phyloP scores from a whole-genome alignment of 495 filamentous ascomycete species.

The Pyronema omphalodes region DNA sequence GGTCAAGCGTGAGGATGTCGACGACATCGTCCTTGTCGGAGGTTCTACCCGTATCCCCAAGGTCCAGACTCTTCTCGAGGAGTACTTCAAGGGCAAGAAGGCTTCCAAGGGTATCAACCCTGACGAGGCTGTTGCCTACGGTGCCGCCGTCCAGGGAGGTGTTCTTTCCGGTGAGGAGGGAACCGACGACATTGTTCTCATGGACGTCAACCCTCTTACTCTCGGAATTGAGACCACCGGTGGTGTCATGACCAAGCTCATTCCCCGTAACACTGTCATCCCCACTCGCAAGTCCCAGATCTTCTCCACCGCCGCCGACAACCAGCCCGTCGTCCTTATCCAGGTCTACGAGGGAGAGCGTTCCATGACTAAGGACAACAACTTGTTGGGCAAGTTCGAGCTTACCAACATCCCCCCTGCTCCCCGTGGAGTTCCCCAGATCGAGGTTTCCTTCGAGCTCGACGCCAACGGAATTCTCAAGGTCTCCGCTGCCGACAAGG shows the following conservation, averaged over 20 bases:
- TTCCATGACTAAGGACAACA: slow-evolving; percentile 92
- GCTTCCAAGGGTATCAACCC: slow-evolving; percentile 98
- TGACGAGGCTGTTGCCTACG: slow-evolving; percentile 94
- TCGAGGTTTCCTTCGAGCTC: slow-evolving; percentile 93
- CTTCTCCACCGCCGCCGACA: slow-evolving; percentile 94
- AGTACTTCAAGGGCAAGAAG: slow-evolving; percentile 87
- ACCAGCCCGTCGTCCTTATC: slow-evolving; percentile 93
- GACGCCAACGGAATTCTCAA: slow-evolving; percentile 97
- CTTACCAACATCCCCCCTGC: slow-evolving; percentile 87
- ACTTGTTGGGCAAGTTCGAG: slow-evolving; percentile 93
- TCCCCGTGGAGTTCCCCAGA: slow-evolving; percentile 89
- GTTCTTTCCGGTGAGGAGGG: slow-evolving; percentile 75
- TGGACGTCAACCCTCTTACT: slow-evolving; percentile 96
- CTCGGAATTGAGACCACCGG: slow-evolving; percentile 97
- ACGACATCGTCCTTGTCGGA: slow-evolving; percentile 83
- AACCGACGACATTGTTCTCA: slow-evolving; percentile 63
- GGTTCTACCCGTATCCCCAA: slow-evolving; percentile 95
- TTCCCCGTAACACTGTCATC: slow-evolving; percentile 86
- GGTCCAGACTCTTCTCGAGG: slow-evolving; percentile 84
- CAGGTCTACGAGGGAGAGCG: slow-evolving; percentile 96
- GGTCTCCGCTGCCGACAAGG: slow-evolving; percentile 89
- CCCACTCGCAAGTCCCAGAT: slow-evolving; percentile 95
- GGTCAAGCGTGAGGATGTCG: slow-evolving; percentile 68
- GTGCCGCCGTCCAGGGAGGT: slow-evolving; percentile 93
- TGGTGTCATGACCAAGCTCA: slow-evolving; percentile 96